Base-by-base conservation (phyloP, 129 eudicot species). In the Artemisia argyi region DNA sequence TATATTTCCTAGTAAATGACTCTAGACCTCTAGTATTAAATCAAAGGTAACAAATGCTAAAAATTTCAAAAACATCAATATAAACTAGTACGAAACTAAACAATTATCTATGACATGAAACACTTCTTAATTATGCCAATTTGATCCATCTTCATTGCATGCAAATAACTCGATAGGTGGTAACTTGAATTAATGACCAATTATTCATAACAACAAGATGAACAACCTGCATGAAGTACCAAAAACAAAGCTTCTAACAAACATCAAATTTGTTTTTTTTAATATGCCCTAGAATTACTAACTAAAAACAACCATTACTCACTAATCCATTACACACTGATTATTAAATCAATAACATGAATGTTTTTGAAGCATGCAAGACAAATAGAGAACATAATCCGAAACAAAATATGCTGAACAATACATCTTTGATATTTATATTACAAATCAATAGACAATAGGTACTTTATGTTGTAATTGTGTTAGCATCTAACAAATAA, bases 371-470 rank as follows among this genome's bases (percentile, higher is more conserved):
- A 46, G 60, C 69, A 72, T 60, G 69, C 50, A 61, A 72, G 68
- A 59, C 15, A 22, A 24, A 32, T 2, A 59, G n/a, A 28, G 22
- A 60, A 60, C 47, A 72, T 26, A 59, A 58, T 48, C 7, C 46
- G 67, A 58, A 58, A 72, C 67, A 58, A 39, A 71, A 57, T 42
- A 22, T 9, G 30, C 42, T 19, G 55, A 71, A 57, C 10, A 22
- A 57, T 14, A 17, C 6, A 55, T 3, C 12, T 56, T 71, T 46
- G 26, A 71, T 20, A 1, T 52, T 2, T 20, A 52, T 20, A 52
- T 28, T n/a, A 30, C 11, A 35, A 12, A 51, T 69, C 17, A 69
- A 3, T 20, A 18, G 32, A 32, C 17, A 69, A 3, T 20, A 18
- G 32, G 51, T 69, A 51, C 53, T 52, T 16, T 16, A 11, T n/a